Evolutionary conservation across 2,329 filamentous ascomycete species (phyloP).

Genomic region (Geoglossum cookeanum): DNA sequence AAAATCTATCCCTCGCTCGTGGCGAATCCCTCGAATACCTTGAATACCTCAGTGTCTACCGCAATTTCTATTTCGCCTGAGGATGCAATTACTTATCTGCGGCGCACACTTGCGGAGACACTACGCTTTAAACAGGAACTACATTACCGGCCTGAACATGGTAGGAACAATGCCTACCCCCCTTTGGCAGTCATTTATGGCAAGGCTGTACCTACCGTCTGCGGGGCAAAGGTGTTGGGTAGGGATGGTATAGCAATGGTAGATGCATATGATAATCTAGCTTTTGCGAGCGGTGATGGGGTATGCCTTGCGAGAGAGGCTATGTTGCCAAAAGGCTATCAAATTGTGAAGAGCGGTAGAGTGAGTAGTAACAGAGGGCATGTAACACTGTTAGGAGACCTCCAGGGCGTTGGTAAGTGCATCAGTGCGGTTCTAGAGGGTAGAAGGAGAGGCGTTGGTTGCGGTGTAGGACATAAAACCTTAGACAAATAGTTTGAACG

Average conservation of each 20-base stretch:
- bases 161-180: constrained; percentile 54
- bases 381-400: constrained; percentile 68
- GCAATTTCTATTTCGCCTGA: constrained; percentile 32
- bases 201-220: constrained; percentile 71
- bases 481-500: too few relatives aligned
- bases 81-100: constrained; percentile 46
- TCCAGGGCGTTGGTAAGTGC: constrained; percentile 61
- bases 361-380: constrained; percentile 72
- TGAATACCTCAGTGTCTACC: neutral
- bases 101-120: constrained; percentile 50
- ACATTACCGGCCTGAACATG: constrained; percentile 38
- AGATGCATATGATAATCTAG: constrained; percentile 70
- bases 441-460: constrained; percentile 51
- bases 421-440: constrained; percentile 49
- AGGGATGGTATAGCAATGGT: constrained; percentile 54
- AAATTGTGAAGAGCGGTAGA: constrained; percentile 50
- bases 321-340: constrained; percentile 68
- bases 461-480: constrained; percentile 21
- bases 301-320: constrained; percentile 73
- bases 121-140: constrained; percentile 62
- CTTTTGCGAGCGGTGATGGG: constrained; percentile 75
- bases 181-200: constrained; percentile 71
- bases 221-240: constrained; percentile 54
- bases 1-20: neutral
- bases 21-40: neutral